These are phyloP conservation scores for Apiotrichum mycotoxinovorans DNA, from an alignment of 1,284 basidiomycete genomes.

Conservation along the genomic window DNA sequence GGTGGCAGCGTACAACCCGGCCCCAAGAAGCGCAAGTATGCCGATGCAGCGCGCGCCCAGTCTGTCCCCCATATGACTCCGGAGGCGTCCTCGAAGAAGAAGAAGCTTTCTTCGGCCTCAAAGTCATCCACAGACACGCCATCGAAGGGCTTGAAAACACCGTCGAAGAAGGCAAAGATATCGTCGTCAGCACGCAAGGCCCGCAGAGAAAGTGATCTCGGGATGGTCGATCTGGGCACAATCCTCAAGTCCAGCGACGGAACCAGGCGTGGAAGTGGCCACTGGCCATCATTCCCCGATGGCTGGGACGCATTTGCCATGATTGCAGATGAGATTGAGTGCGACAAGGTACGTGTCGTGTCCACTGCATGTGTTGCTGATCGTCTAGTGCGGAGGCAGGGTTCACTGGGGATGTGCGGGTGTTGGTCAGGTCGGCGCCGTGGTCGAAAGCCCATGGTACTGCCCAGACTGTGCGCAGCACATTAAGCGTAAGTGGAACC, in stretches of 20 bases:
- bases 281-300: constrained; percentile 81
- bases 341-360: constrained; percentile 2
- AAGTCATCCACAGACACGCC: no score
- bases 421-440: no score
- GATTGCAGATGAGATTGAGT: constrained; percentile 8
- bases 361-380: constrained; percentile 8
- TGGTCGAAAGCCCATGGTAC: not conserved
- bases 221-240: not conserved
- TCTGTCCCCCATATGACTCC: no score
- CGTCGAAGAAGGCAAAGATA: not conserved
- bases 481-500: not conserved
- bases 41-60: no score
- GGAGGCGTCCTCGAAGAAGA: no score
- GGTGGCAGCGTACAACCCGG: no score
- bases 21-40: no score
- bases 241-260: not conserved
- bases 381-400: not conserved
- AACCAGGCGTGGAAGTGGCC: constrained; percentile 82
- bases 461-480: constrained; percentile 9
- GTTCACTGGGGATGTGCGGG: no score
- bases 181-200: not conserved
- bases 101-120: no score
- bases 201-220: not conserved
- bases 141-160: no score
- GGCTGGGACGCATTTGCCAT: not conserved